A percentile compares a stretch with the other conserved stretches of the same genome.
Conservation (phyloP, 2,329 filamentous ascomycete genomes). For the Leptographium wingfieldii region DNA sequence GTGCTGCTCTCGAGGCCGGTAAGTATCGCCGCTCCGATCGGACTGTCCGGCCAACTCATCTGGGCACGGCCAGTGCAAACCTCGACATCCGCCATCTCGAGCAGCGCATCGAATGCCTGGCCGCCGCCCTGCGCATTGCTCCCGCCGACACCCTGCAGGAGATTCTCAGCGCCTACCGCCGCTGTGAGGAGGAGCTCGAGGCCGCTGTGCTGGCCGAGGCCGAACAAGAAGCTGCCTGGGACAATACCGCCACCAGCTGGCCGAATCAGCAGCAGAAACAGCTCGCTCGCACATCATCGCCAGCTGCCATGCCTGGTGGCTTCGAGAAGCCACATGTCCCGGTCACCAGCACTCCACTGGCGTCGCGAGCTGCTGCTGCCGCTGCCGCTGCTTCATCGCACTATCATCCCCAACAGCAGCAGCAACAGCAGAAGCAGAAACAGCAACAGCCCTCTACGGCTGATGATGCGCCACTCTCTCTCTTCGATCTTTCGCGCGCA, state of each 20-base stretch:
- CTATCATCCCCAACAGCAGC: conserved; percentile 8
- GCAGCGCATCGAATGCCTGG: conserved; percentile 69
- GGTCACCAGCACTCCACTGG: background rate
- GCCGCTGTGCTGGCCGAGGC: conserved; percentile 53
- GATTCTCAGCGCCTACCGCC: conserved; percentile 61
- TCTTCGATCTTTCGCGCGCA: conserved; percentile 51
- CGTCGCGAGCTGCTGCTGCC: conserved; percentile 5
- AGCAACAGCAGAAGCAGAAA: conserved; percentile 10
- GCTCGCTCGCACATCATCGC: background rate
- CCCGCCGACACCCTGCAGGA: conserved; percentile 58
- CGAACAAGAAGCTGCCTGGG: conserved; percentile 57
- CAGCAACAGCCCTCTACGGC: background rate
- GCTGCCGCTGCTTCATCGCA: conserved; percentile 17
- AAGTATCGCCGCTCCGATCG: conserved; percentile 49
- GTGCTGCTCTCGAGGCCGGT: conserved; percentile 65
- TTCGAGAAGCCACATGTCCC: conserved; percentile 23
- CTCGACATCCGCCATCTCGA: conserved; percentile 59
- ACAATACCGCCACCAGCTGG: conserved; percentile 48
- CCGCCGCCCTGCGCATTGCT: conserved; percentile 61
- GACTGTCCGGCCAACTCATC: conserved; percentile 44
- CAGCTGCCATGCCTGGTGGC: conserved; percentile 34
- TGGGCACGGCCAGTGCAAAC: conserved; percentile 47
- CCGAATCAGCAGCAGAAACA: conserved; percentile 1
- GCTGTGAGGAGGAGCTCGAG: conserved; percentile 67
- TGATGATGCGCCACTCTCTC: conserved; percentile 50